Base-by-base conservation (phyloP, 2,329 filamentous ascomycete species). In the Cercospora citrullina region DNA sequence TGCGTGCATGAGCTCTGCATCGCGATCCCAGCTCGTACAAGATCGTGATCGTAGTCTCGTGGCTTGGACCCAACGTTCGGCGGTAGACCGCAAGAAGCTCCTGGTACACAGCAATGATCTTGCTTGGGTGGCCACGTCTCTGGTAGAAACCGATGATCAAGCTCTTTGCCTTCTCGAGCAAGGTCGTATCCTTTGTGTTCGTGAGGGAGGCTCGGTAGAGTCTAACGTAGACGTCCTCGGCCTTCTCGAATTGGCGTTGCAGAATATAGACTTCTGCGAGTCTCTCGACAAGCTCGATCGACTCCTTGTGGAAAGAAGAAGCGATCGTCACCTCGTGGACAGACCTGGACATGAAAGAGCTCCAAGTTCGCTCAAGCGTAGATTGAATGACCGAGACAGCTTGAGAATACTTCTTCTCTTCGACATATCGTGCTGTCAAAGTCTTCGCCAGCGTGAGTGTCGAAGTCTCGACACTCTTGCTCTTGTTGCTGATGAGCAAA, bases 361-460 rank as follows among this genome's bases (percentile, higher is more conserved):
- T 78, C 84, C 84, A 86, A 3, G 82, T 79, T 5, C 78, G 77
- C 45, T 79, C 78, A 31, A 86, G 74, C 9, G 84, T 80, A 23
- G 76, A 76, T 62, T 83, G 82, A 39, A 85, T 78, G n/a, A 84
- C 75, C 0, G 75, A 78, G 26, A 82, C 81, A 3, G 84, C 83
- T 64, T 85, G 81, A 3, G 78, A 78, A 77, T 81, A 86, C 36
- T 83, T 79, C 68, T 80, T 80, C 74, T 85, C 81, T 3, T 80
- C 79, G 26, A 82, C 80, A 73, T 84, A 84, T 39, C 81, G 73
- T 23, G 71, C 70, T 4, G 79, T 77, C 10, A 84, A 75, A 63
- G 77, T 80, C 70, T 80, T 79, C 0, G 79, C 77, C 2, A 83
- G 78, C 2, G 77, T 77, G 57, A 85, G 77, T 0, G 80, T 82